Conservation (phyloP, 345 rosid genomes). For the Boechera stricta region DNA sequence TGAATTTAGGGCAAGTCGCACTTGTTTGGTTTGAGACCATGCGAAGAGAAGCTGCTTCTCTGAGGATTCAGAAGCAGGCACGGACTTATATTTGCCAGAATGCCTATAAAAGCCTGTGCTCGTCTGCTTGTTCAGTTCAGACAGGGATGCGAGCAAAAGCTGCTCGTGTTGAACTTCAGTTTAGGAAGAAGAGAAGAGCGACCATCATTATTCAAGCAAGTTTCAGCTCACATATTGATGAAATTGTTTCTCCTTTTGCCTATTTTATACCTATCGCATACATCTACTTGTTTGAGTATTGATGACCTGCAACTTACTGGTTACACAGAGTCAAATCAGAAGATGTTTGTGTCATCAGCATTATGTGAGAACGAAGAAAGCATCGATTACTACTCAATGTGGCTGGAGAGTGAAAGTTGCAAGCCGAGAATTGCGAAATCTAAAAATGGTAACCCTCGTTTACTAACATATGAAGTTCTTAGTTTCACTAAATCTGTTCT, state of each 20-base stretch:
- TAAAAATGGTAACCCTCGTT: conserved; percentile 64
- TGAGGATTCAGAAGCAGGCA: conserved; percentile 67
- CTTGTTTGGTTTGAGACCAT: conserved; percentile 61
- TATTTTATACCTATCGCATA: conserved; percentile 15
- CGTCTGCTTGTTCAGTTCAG: conserved; percentile 73
- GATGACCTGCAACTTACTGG: conserved; percentile 27
- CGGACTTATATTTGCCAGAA: conserved; percentile 73
- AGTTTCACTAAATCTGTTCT: conserved; percentile 5
- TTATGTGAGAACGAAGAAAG: conserved; percentile 65
- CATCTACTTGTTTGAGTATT: conserved; percentile 27
- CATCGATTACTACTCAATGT: conserved; percentile 73
- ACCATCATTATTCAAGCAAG: conserved; percentile 79
- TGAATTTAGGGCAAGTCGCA: conserved; percentile 69
- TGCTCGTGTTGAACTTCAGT: conserved; percentile 66
- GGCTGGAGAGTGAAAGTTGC: conserved; percentile 85
- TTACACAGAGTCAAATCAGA: conserved; percentile 71
- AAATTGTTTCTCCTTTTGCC: conserved; percentile 22
- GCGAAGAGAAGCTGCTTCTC: conserved; percentile 80
- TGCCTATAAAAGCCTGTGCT: conserved; percentile 57
- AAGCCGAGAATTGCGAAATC: conserved; percentile 71
- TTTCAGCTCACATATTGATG: conserved; percentile 15
- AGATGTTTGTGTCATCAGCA: conserved; percentile 55
- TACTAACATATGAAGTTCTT: conserved; percentile 15
- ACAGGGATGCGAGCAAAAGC: conserved; percentile 80
- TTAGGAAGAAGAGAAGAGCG: conserved; percentile 71